phyloP scores from a whole-genome alignment of 352 stramenopile species.

The Aphanomyces cochlioides region DNA sequence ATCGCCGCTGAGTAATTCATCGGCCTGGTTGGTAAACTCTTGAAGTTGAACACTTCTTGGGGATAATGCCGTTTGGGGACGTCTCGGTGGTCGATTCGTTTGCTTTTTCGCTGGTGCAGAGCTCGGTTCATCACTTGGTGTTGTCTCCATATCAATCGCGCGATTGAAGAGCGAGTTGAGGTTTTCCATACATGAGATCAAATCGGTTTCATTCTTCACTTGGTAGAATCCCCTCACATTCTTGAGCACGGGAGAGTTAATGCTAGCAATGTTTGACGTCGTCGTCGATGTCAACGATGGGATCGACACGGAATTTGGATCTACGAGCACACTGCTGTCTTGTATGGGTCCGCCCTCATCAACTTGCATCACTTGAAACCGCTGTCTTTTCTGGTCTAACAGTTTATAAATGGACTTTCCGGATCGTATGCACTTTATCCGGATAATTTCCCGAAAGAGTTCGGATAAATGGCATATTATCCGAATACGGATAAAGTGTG shows the following conservation, averaged over 20 bases:
- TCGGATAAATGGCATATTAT: no score
- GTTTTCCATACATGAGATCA: slow-evolving; percentile 23
- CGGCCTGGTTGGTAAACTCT: slow-evolving; percentile 9
- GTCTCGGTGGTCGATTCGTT: neutral
- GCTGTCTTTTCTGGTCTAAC: no score
- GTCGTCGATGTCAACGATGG: no score
- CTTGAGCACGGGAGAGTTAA: slow-evolving; percentile 5
- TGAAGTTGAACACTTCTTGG: neutral
- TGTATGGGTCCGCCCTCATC: no score
- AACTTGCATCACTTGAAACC: no score
- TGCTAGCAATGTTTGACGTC: no score
- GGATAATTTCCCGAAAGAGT: no score
- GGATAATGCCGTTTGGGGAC: neutral
- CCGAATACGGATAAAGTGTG: no score
- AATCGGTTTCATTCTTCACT: slow-evolving; percentile 28
- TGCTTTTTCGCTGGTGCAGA: neutral
- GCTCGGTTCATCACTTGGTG: neutral
- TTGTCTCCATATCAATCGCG: slow-evolving; percentile 17
- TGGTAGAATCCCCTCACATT: slow-evolving; percentile 29
- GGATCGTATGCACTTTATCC: no score
- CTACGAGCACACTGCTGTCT: no score
- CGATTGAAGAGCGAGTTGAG: slow-evolving; percentile 25
- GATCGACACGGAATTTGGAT: no score
- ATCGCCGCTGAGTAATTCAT: slow-evolving; percentile 1
- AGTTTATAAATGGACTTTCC: no score